phyloP scores from a whole-genome alignment of 768 basidiomycete species.

The Pleurotus ostreatus region DNA sequence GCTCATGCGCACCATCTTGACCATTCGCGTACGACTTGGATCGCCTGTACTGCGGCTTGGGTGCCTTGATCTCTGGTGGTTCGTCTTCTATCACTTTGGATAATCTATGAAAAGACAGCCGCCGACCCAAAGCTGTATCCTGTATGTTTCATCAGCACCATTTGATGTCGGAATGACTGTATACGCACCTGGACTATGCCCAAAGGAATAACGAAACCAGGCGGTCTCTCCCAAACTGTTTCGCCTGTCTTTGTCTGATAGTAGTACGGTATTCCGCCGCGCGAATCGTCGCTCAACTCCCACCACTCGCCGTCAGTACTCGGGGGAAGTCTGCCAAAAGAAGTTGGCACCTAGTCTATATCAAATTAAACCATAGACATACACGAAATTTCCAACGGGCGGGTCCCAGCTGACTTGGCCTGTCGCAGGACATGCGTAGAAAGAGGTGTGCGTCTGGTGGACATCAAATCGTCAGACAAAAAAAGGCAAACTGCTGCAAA shows the following conservation, averaged over 20 bases:
- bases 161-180: not conserved
- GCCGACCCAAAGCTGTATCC: constrained; percentile 71
- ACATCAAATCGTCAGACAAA: not conserved
- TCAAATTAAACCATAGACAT: constrained; percentile 25
- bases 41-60: constrained; percentile 23
- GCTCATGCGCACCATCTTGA: constrained; percentile 21
- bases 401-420: constrained; percentile 94
- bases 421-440: constrained; percentile 91
- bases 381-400: constrained; percentile 87
- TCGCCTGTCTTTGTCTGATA: constrained; percentile 91
- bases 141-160: constrained; percentile 20
- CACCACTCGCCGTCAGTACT: constrained; percentile 91
- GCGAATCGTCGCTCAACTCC: constrained; percentile 84
- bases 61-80: not conserved
- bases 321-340: constrained; percentile 63
- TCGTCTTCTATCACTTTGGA: constrained; percentile 22
- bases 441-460: constrained; percentile 54
- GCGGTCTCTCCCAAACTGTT: constrained; percentile 91
- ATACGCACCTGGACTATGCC: constrained; percentile 74
- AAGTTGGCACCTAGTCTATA: constrained; percentile 13
- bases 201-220: constrained; percentile 87
- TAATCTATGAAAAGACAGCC: constrained; percentile 53
- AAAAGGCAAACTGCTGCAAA: constrained; percentile 7
- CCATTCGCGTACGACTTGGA: constrained; percentile 33
- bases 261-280: constrained; percentile 85